Base-by-base conservation (phyloP, 495 filamentous ascomycete genomes). In the Talaromyces proteolyticus region DNA sequence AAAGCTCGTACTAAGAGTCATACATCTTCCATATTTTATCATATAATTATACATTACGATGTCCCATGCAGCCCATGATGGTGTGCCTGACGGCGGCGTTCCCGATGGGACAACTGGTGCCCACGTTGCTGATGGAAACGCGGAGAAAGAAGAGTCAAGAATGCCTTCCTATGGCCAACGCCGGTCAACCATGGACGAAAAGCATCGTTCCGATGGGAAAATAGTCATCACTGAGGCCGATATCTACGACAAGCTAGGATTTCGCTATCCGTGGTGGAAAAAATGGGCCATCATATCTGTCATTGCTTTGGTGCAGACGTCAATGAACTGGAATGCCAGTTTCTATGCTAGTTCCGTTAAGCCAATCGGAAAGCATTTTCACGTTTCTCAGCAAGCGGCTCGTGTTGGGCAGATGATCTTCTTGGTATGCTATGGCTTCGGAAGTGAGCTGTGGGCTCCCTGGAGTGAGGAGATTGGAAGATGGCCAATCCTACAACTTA, bases 321-420 rank as follows among this genome's bases (percentile, higher is more conserved):
- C 83, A 2, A 88, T 88, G 84, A 88, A 88, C 68, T 83, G 86
- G 72, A 87, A 87, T 67, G 80, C 83, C 11, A 78, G 74, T 23
- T 67, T 87, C 6, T 88, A 86, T 62, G 75, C 76, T 21, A 84
- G 82, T 56, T 81, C 74, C 20, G 53, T 85, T 19, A 49, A 36
- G 2, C 74, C 75, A 23, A 79, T 88, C 44, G 66, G 73, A 6
- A 57, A 73, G 19, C 62, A 82, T 24, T 87, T 84, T 60, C 38
- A 64, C 19, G 73, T 86, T 48, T 78, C 74, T 53, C 60, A 60
- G n/a, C 78, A 84, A 56, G 74, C 70, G 0, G 82, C 80, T 8
- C 72, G 82, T 29, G 58, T 73, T n/a, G 82, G 82, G 36, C 78
- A 80, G 18, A 76, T 77, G 48, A 71, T 85, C 49, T 88, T 85